Evolutionary conservation across 306 rosid genomes (phyloP).

Genomic region (Prunus mongolica): DNA sequence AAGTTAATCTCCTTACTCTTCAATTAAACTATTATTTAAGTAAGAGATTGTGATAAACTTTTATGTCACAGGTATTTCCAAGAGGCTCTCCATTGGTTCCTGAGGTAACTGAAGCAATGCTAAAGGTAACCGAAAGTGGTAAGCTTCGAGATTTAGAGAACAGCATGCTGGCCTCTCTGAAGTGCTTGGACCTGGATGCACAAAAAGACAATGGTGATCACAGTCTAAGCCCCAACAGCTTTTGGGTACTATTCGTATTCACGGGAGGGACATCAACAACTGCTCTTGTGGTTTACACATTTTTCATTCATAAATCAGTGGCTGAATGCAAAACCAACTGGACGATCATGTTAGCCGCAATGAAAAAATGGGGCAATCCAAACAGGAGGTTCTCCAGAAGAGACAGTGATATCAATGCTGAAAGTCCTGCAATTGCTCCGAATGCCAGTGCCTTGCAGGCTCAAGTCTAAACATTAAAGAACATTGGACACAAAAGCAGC

Average conservation of each 20-base stretch:
- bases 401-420: slow-evolving; percentile 5
- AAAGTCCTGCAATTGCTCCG: slow-evolving; percentile 1
- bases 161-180: slow-evolving; percentile 33
- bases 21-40: neutral
- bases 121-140: slow-evolving; percentile 31
- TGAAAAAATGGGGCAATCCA: slow-evolving; percentile 25
- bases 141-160: slow-evolving; percentile 24
- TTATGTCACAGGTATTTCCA: slow-evolving; percentile 35
- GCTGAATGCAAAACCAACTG: slow-evolving; percentile 10
- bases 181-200: slow-evolving; percentile 21
- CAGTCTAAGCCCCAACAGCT: slow-evolving; percentile 41
- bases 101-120: slow-evolving; percentile 27
- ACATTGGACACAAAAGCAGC: neutral
- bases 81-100: slow-evolving; percentile 33
- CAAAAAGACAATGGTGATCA: slow-evolving; percentile 7
- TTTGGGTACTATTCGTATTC: slow-evolving; percentile 30
- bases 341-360: slow-evolving; percentile 15
- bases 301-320: neutral
- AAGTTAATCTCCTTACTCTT: neutral
- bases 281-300: slow-evolving; percentile 30
- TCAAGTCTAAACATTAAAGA: slow-evolving; percentile 1
- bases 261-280: slow-evolving; percentile 43
- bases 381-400: slow-evolving; percentile 22
- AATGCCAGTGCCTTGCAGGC: neutral
- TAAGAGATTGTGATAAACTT: neutral